Evolutionary conservation across 2,329 filamentous ascomycete species (phyloP).

Genomic region (Septoria petroselini): DNA sequence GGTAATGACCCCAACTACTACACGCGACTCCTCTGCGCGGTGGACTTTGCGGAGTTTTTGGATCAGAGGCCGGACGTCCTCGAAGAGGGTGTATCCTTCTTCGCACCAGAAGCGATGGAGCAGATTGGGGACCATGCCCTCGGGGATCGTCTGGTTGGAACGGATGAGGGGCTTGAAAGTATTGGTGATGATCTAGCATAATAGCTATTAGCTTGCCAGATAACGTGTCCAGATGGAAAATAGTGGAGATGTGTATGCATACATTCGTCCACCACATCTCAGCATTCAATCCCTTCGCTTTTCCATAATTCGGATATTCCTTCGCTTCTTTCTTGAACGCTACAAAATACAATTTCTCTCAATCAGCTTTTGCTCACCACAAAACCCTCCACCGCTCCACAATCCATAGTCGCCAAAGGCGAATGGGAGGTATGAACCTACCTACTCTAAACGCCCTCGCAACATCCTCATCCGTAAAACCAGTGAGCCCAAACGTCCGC

Average conservation of each 20-base stretch:
- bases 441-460: slow-evolving; percentile 42
- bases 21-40: slow-evolving; percentile 12
- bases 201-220: too few relatives aligned
- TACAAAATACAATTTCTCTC: background rate
- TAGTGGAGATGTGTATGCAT: too few relatives aligned
- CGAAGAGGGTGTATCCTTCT: slow-evolving; percentile 53
- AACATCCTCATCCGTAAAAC: slow-evolving; percentile 45
- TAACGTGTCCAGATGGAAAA: too few relatives aligned
- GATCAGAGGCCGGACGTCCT: slow-evolving; percentile 49
- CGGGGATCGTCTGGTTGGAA: slow-evolving; percentile 41
- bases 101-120: slow-evolving; percentile 53
- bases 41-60: slow-evolving; percentile 38
- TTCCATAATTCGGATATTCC: slow-evolving; percentile 59
- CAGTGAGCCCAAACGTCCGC: slow-evolving; percentile 48
- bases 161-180: slow-evolving; percentile 50
- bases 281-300: slow-evolving; percentile 50
- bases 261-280: slow-evolving; percentile 61
- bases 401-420: too few relatives aligned
- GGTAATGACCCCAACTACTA: slow-evolving; percentile 58
- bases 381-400: too few relatives aligned
- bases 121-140: slow-evolving; percentile 49
- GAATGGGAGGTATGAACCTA: slow-evolving; percentile 22
- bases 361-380: background rate
- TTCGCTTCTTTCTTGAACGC: slow-evolving; percentile 52
- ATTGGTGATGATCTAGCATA: slow-evolving; percentile 50